phyloP scores from a whole-genome alignment of 2,329 filamentous ascomycete species.

The Aspergillus udagawae region DNA sequence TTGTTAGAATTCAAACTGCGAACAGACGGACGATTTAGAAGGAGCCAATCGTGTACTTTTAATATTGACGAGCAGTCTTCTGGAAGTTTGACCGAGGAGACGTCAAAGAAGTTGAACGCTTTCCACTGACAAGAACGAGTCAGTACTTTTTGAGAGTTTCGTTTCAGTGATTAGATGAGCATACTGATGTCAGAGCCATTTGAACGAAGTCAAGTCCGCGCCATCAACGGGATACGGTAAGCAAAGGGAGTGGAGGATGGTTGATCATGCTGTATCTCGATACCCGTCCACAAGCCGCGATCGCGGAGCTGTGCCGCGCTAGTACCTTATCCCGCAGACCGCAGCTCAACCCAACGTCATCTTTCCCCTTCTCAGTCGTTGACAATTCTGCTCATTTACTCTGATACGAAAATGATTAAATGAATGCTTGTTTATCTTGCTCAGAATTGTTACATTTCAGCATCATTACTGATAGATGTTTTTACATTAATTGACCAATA shows the following conservation, averaged over 20 bases:
- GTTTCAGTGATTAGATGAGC: background rate
- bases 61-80: conserved; percentile 77
- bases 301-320: conserved; percentile 16
- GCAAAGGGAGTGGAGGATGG: conserved; percentile 13
- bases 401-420: background rate
- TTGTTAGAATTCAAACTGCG: conserved; percentile 1
- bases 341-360: background rate
- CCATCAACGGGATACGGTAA: conserved; percentile 24
- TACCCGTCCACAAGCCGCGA: conserved; percentile 4
- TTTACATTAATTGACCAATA: background rate
- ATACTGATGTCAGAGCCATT: conserved; percentile 45
- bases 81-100: conserved; percentile 72
- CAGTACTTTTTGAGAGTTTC: conserved; percentile 3
- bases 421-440: background rate
- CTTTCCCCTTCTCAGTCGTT: background rate
- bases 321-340: background rate
- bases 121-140: conserved; percentile 69
- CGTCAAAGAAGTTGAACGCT: conserved; percentile 99
- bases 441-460: background rate
- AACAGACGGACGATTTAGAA: conserved; percentile 19
- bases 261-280: conserved; percentile 15
- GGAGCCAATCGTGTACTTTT: conserved; percentile 55
- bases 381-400: background rate
- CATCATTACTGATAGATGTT: background rate
- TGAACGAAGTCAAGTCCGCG: conserved; percentile 26